Percentiles rank a stretch among this genome's conserved stretches.
Conservation (phyloP, 306 rosid species). For the Vigna angularis region DNA sequence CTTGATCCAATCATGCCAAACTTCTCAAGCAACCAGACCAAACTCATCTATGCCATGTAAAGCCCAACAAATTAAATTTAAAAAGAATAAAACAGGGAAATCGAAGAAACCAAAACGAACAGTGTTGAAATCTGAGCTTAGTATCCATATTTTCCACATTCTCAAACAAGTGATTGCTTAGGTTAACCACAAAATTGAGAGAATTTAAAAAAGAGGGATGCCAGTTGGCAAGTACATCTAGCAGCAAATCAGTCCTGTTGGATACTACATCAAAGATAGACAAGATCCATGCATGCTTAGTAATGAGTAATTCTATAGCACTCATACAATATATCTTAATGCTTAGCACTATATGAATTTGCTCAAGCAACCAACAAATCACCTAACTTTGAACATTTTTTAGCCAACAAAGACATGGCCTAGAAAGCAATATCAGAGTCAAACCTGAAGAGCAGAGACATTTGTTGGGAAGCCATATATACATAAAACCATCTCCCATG, state of each 20-base stretch:
- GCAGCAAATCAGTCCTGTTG: conserved; percentile 25
- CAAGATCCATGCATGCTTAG: not conserved
- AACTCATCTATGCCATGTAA: not conserved
- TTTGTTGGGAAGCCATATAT: conserved; percentile 92
- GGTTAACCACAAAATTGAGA: conserved; percentile 5
- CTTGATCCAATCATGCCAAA: not conserved
- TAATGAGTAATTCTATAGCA: not conserved
- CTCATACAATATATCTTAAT: not conserved
- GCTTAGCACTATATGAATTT: not conserved
- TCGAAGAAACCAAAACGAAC: not conserved
- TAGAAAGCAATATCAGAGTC: conserved; percentile 36
- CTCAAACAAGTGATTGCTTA: conserved; percentile 2
- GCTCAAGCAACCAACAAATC: conserved; percentile 14
- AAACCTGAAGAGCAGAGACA: conserved; percentile 95
- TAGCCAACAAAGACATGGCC: not conserved
- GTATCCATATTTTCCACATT: conserved; percentile 3
- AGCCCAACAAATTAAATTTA: not conserved
- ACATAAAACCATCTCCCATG: conserved; percentile 98
- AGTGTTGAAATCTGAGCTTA: conserved; percentile 13
- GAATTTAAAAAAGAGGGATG: not conserved
- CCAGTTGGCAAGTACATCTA: conserved; percentile 5
- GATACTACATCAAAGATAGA: too few relatives aligned
- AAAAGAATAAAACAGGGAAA: conserved; percentile 8
- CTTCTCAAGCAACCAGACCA: conserved; percentile 26
- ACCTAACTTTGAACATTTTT: not conserved